Percentiles rank a stretch among this genome's conserved stretches.
phyloP scores from a whole-genome alignment of 345 rosid species.

The Nasturtium officinale region DNA sequence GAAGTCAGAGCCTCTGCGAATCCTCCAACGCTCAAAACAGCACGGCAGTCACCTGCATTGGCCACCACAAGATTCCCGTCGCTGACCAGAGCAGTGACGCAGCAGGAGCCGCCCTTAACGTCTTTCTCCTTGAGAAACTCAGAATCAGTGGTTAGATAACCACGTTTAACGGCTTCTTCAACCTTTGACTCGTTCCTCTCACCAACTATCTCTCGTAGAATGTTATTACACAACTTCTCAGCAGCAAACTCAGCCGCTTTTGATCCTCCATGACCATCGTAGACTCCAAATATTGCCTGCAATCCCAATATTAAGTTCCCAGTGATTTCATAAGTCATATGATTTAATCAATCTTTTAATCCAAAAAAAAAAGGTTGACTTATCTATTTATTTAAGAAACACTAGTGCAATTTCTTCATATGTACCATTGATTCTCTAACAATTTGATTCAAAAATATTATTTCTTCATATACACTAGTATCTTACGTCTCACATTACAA shows the following conservation, averaged over 20 bases:
- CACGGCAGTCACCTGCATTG: slow-evolving; percentile 89
- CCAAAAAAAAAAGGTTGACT: too few relatives aligned
- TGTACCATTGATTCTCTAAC: background rate
- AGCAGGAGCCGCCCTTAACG: slow-evolving; percentile 75
- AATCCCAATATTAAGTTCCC: background rate
- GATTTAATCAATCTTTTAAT: background rate
- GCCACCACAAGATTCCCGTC: slow-evolving; percentile 67
- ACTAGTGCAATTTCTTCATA: background rate
- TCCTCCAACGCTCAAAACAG: slow-evolving; percentile 79
- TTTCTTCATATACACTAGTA: too few relatives aligned
- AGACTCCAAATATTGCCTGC: slow-evolving; percentile 85
- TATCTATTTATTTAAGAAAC: background rate
- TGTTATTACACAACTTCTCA: slow-evolving; percentile 61
- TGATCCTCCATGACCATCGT: slow-evolving; percentile 89
- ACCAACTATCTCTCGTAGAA: slow-evolving; percentile 46
- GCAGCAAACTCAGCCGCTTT: slow-evolving; percentile 85
- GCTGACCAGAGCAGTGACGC: slow-evolving; percentile 73
- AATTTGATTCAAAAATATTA: too few relatives aligned
- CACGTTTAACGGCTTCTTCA: slow-evolving; percentile 63
- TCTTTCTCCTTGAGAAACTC: slow-evolving; percentile 64
- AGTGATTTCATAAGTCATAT: background rate
- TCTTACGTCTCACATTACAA: too few relatives aligned
- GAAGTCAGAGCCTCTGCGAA: slow-evolving; percentile 73
- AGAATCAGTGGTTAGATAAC: slow-evolving; percentile 70
- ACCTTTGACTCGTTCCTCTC: slow-evolving; percentile 44